Evolutionary conservation across 2,329 filamentous ascomycete genomes (phyloP), one percentile per base, ranked within the genome.

Genomic region (Dothideomycetidae sp.): DNA sequence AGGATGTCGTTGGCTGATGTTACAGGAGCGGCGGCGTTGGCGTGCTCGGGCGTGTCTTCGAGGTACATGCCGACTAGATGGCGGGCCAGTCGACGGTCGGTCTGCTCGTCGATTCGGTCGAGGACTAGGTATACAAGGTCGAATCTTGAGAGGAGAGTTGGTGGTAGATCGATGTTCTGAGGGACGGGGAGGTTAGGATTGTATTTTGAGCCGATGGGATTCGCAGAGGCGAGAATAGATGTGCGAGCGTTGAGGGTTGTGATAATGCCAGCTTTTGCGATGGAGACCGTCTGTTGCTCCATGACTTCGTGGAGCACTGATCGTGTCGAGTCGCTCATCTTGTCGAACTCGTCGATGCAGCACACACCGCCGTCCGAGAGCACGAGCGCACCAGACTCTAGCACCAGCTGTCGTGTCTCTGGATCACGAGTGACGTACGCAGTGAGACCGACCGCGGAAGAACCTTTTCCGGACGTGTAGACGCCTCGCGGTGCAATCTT

Each of bases 181-280:
- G 90, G 90, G 10, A 98, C 90, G 0, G 90, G 86, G 15, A 98
- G 64, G 52, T 93, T 88, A 2, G 84, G 81, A 59, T 98, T 96
- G 64, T 98, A 98, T 55, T 92, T 86, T 62, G 84, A 93, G 50
- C 90, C 90, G 47, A 98, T 96, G 1, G 90, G 90, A 55, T 98
- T 98, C 58, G 90, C 90, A 9, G 88, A 96, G 11, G 90, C 90
- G 18, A 98, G 73, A 53, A 98, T 93, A 0, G 85, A 93, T 13
- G 90, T 96, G 44, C 90, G 79, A 14, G 90, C 90, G 56, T 98
- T 98, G 41, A 98, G 73, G 0, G 86, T 93, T 1, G 90, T 98
- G 46, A 86, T 93, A 54, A 96, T 96, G 48, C 88, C 88, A 2
- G 88, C 88, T 66, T 85, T 86, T 53, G 79, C 83, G 53, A 85